Evolutionary conservation across 768 basidiomycete species (phyloP).

Genomic region (Lyophyllum atratum): DNA sequence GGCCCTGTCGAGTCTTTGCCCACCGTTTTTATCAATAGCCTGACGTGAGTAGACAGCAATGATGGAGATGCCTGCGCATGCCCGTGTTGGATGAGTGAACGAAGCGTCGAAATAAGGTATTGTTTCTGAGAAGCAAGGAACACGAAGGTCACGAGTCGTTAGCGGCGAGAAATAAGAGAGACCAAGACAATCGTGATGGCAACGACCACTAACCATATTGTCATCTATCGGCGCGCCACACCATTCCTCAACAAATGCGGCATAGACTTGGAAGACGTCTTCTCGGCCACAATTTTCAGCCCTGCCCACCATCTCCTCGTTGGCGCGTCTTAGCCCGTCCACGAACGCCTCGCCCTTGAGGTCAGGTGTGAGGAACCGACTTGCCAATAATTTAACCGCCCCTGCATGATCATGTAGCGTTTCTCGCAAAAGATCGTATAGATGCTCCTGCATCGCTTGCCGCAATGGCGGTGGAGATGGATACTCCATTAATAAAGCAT

Average conservation of each 20-base stretch:
- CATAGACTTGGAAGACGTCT: slow-evolving; percentile 38
- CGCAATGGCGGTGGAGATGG: slow-evolving; percentile 37
- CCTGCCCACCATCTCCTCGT: slow-evolving; percentile 36
- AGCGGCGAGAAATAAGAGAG: slow-evolving; percentile 33
- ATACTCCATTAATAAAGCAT: slow-evolving; percentile 37
- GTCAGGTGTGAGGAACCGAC: slow-evolving; percentile 31
- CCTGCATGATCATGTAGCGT: slow-evolving; percentile 34
- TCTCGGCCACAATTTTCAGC: slow-evolving; percentile 23
- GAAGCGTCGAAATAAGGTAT: slow-evolving; percentile 53
- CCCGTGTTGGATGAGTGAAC: slow-evolving; percentile 28
- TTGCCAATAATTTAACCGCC: slow-evolving; percentile 37
- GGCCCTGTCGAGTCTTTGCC: slow-evolving; percentile 13
- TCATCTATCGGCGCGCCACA: slow-evolving; percentile 46
- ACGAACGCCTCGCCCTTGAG: slow-evolving; percentile 36
- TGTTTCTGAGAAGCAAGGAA: slow-evolving; percentile 42
- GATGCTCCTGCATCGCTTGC: slow-evolving; percentile 36
- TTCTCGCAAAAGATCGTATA: slow-evolving; percentile 36
- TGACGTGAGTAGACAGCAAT: slow-evolving; percentile 33
- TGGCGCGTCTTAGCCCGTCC: slow-evolving; percentile 38
- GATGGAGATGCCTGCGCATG: slow-evolving; percentile 24
- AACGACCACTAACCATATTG: slow-evolving; percentile 45
- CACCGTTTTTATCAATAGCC: slow-evolving; percentile 22
- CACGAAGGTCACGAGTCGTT: slow-evolving; percentile 42
- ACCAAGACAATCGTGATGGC: background rate
- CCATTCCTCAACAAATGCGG: slow-evolving; percentile 57